Base-by-base conservation (phyloP, 2,329 filamentous ascomycete species). In the Neonectria ditissima region DNA sequence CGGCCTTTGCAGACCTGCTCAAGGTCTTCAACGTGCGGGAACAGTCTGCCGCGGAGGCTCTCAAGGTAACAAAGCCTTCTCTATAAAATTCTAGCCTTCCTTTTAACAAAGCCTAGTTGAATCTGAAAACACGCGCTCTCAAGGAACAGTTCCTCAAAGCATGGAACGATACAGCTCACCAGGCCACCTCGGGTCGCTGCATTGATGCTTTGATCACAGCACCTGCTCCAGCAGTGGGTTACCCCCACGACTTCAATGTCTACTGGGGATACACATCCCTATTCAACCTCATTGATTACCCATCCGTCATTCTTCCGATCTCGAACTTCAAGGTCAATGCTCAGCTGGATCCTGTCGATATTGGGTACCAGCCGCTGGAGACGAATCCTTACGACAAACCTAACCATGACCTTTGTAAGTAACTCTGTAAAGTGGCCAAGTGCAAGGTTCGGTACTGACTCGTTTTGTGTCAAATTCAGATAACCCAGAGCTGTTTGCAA, bases 281-380 rank as follows among this genome's bases (percentile, higher is more conserved):
- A 11, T 64, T 57, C 5, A 67, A 67, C 14, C 10, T 67, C 2
- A 18, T 66, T 4, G 65, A 66, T 18, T 66, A 66, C 11, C 65
- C 65, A 37, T 43, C 59, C 11, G 11, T 26, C 2, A 45, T 65
- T 8, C 5, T 66, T 5, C 64, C 64, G 32, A 14, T 34, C 10
- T 13, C 32, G 13, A 34, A 34, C 32, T 34, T 34, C 32, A 34
- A 34, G 13, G 32, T 34, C 13, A 34, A 34, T 34, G 32, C 32
- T 34, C 32, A 34, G 32, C 16, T 32, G 1, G 55, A 66, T 41
- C 22, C 43, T 10, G 6, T 43, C 3, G 14, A 52, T 11, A 2
- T 1, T 0, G 37, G 13, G 2, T 66, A 67, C 44, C 13, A 14
- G 2, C 60, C 63, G 0, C 5, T 52, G 8, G 39, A 39, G 2